Conservation (phyloP, 2,329 filamentous ascomycete species). For the Beauveria caledonica region DNA sequence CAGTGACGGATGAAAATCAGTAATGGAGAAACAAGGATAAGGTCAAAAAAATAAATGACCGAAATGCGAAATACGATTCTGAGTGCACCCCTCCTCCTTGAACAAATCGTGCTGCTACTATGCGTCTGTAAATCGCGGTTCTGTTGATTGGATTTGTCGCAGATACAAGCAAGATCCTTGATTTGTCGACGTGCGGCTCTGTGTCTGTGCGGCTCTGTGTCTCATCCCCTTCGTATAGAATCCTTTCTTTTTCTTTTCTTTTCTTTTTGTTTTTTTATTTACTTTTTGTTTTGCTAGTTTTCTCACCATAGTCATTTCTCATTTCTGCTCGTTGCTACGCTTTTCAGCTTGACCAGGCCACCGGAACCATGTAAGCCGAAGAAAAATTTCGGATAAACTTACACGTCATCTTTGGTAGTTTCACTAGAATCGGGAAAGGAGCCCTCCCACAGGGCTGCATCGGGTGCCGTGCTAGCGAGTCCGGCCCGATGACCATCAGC, state of each 20-base stretch:
- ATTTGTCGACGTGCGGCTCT: neutral
- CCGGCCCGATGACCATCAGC: neutral
- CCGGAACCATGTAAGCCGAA: neutral
- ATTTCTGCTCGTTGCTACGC: no score
- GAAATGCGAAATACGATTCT: neutral
- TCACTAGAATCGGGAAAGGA: neutral
- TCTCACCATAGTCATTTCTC: no score
- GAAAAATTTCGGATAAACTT: neutral
- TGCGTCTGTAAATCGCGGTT: neutral
- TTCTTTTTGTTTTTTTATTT: neutral
- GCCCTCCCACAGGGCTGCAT: constrained; percentile 4
- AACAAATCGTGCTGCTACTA: neutral
- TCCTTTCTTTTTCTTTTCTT: neutral
- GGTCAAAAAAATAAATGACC: neutral
- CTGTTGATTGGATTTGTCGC: neutral
- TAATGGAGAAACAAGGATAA: neutral
- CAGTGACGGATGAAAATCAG: neutral
- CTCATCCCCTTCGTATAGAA: no score
- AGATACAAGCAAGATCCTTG: neutral
- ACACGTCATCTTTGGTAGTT: neutral
- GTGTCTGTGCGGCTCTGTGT: no score
- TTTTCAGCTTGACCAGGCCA: no score
- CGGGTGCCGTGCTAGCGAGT: neutral
- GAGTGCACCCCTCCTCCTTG: neutral
- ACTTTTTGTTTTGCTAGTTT: no score